phyloP scores from a whole-genome alignment of 78 protist genomes.

The Carpediemonas membranifera region DNA sequence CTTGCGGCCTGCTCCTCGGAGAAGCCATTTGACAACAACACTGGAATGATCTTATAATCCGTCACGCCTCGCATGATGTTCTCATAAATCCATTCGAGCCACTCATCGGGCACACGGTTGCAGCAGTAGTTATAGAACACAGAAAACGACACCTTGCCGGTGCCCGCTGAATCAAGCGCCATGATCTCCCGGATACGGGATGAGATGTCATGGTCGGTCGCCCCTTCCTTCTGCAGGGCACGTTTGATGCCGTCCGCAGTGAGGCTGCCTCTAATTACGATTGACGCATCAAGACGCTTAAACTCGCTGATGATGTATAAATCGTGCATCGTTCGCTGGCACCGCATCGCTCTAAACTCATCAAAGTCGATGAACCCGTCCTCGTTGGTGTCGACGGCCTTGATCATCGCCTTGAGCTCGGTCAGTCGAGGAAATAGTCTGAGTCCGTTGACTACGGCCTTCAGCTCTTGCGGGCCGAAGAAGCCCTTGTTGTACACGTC shows the following conservation, averaged over 20 bases:
- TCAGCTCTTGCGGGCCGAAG: neutral
- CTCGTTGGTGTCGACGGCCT: neutral
- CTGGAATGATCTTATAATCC: neutral
- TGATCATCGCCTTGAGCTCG: slow-evolving; percentile 1
- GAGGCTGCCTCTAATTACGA: neutral
- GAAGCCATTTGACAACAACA: neutral
- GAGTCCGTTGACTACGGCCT: neutral
- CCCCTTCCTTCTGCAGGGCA: neutral
- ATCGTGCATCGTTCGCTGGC: neutral
- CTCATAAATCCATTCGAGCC: slow-evolving; percentile 11
- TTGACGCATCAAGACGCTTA: neutral
- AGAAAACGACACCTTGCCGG: neutral
- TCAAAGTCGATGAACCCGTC: neutral
- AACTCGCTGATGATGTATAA: slow-evolving; percentile 5
- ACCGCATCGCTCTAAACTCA: neutral
- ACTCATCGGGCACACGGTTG: neutral
- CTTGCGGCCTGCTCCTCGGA: neutral
- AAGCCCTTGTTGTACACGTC: neutral
- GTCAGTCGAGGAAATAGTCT: slow-evolving; percentile 3
- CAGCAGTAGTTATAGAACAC: neutral
- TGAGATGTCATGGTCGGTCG: neutral
- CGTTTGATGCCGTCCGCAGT: neutral
- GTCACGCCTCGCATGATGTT: neutral
- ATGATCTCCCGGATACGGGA: neutral
- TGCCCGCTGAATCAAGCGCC: neutral